A percentile compares a stretch with the other conserved stretches of the same genome.
phyloP scores from a whole-genome alignment of 2,329 filamentous ascomycete species.

The Trichoderma breve region DNA sequence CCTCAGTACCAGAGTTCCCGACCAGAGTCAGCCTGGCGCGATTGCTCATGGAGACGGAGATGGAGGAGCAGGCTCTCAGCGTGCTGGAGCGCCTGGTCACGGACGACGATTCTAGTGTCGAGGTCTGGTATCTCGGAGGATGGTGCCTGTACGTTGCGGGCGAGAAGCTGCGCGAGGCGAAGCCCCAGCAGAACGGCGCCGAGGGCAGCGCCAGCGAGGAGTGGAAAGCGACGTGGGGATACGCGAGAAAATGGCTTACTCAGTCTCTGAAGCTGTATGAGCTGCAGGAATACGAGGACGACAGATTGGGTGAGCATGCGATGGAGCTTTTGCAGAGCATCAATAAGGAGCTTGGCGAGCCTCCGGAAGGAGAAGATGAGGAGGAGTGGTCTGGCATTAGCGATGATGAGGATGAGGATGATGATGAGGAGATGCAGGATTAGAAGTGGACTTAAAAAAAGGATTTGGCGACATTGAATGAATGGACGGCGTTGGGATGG shows the following conservation, averaged over 20 bases:
- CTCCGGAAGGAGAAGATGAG: constrained; percentile 53
- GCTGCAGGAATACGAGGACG: constrained; percentile 80
- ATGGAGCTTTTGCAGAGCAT: constrained; percentile 66
- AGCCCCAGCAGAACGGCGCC: constrained; percentile 34
- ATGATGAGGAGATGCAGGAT: constrained; percentile 56
- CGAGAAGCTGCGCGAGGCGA: constrained; percentile 55
- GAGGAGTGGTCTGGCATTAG: constrained; percentile 56
- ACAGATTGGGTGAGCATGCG: constrained; percentile 71
- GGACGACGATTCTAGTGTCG: constrained; percentile 92
- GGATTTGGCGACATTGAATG: constrained; percentile 15
- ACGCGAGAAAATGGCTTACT: constrained; percentile 78
- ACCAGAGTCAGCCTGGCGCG: constrained; percentile 79
- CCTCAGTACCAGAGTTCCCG: constrained; percentile 78
- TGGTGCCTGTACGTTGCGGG: constrained; percentile 85
- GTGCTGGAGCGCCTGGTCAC: constrained; percentile 79
- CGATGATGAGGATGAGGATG: constrained; percentile 47
- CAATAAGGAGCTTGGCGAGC: constrained; percentile 62
- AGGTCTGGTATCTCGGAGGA: constrained; percentile 95
- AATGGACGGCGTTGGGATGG: constrained; percentile 27
- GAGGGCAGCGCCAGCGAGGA: constrained; percentile 43
- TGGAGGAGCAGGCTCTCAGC: constrained; percentile 80
- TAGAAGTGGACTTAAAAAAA: constrained; percentile 19
- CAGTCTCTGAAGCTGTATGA: constrained; percentile 79
- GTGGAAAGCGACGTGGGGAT: constrained; percentile 64
- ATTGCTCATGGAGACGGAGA: constrained; percentile 83